Evolutionary conservation across 2,329 filamentous ascomycete species (phyloP).

Genomic region (Nemania sp.): DNA sequence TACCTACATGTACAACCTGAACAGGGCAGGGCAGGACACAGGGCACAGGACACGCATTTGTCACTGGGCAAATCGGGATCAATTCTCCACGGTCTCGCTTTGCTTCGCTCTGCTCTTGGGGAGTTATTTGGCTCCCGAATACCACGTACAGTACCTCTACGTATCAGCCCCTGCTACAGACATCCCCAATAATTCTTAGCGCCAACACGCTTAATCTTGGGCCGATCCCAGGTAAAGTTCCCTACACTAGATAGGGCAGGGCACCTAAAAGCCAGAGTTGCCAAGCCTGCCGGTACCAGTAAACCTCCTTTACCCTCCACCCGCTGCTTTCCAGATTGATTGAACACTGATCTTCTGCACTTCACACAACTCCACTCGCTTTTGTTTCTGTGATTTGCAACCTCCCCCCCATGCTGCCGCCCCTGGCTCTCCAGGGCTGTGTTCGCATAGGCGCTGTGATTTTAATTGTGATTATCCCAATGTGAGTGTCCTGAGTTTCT

Average conservation of each 20-base stretch:
- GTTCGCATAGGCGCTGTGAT: constrained; percentile 43
- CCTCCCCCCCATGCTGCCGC: constrained; percentile 43
- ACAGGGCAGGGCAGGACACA: background rate
- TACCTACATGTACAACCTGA: no score
- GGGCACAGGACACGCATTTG: background rate
- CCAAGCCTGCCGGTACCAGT: constrained; percentile 9
- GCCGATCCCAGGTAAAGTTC: background rate
- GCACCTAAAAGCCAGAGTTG: constrained; percentile 19
- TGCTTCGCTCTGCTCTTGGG: no score
- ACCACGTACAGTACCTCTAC: no score
- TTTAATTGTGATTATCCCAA: constrained; percentile 39
- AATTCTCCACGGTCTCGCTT: background rate
- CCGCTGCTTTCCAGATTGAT: constrained; percentile 33
- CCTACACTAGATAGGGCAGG: background rate
- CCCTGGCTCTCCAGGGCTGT: constrained; percentile 53
- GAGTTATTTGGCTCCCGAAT: no score
- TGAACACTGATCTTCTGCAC: constrained; percentile 41
- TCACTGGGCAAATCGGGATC: no score
- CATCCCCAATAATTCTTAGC: background rate
- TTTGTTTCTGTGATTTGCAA: constrained; percentile 43
- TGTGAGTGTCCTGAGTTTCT: constrained; percentile 22
- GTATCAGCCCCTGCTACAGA: background rate
- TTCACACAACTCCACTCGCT: constrained; percentile 50
- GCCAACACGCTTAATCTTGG: no score
- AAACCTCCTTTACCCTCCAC: constrained; percentile 32